Conservation (phyloP, 257 asterid species). For the Fraxinus pennsylvanica region DNA sequence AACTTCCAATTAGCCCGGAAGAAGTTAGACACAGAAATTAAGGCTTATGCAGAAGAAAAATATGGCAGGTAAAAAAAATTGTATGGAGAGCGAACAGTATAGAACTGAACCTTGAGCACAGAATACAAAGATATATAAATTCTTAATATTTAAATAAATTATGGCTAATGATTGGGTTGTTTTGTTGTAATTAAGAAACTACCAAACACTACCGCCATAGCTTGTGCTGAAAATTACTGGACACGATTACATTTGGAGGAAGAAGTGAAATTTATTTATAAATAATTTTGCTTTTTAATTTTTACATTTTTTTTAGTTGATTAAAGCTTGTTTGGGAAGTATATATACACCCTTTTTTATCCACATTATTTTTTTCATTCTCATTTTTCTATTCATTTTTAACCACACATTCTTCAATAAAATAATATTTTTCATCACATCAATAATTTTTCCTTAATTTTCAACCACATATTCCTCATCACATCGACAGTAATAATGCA, state of each 20-base stretch:
- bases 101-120: conserved; percentile 22
- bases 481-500: no score
- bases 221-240: neutral
- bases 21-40: neutral
- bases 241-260: no score
- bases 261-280: neutral
- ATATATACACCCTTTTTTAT: neutral
- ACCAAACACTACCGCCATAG: conserved; percentile 28
- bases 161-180: neutral
- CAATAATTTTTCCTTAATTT: no score
- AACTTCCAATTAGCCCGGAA: neutral
- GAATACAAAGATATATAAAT: conserved; percentile 23
- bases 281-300: no score
- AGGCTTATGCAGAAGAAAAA: neutral
- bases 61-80: conserved; percentile 24
- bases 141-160: neutral
- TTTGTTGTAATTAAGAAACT: neutral
- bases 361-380: no score
- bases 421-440: no score
- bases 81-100: conserved; percentile 47
- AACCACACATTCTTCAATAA: no score
- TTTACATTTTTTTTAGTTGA: no score
- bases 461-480: no score
- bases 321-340: neutral
- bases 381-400: no score